Percentiles rank a stretch among this genome's conserved stretches.
phyloP scores from a whole-genome alignment of 208 protist genomes.

The Eutreptiella sp. region DNA sequence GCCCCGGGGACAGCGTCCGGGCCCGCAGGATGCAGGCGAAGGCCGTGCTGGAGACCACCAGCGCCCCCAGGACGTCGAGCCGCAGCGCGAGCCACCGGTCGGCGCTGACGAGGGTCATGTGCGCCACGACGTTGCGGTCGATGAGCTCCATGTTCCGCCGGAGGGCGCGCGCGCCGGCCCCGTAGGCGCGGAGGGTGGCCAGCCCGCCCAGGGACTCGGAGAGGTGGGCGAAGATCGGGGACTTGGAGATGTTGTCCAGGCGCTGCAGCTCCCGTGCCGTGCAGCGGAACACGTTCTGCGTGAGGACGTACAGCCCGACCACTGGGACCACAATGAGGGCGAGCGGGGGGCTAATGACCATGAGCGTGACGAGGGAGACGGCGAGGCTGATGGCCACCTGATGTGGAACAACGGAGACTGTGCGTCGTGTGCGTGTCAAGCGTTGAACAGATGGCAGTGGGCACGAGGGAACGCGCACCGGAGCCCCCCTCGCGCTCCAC shows the following conservation, averaged over 20 bases:
- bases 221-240: conserved; percentile 59
- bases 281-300: conserved; percentile 6
- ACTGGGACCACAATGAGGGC: conserved; percentile 30
- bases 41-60: conserved; percentile 16
- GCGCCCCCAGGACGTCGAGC: conserved; percentile 34
- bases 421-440: too few species aligned
- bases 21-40: conserved; percentile 27
- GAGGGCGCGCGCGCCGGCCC: too few species aligned
- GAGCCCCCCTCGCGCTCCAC: too few species aligned
- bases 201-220: conserved; percentile 54
- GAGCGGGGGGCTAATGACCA: conserved; percentile 49
- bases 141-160: too few species aligned
- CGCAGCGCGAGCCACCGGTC: conserved; percentile 47
- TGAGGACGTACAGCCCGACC: conserved; percentile 31
- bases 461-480: too few species aligned
- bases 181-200: conserved; percentile 53
- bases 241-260: conserved; percentile 53
- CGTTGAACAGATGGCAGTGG: too few species aligned
- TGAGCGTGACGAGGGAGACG: conserved; percentile 35
- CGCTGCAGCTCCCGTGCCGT: conserved; percentile 48
- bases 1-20: conserved; percentile 11
- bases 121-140: too few species aligned
- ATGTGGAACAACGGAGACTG: conserved; percentile 24
- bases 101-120: too few species aligned
- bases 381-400: conserved; percentile 34